phyloP scores from a whole-genome alignment of 768 basidiomycete genomes.

The Lentinula detonsa region DNA sequence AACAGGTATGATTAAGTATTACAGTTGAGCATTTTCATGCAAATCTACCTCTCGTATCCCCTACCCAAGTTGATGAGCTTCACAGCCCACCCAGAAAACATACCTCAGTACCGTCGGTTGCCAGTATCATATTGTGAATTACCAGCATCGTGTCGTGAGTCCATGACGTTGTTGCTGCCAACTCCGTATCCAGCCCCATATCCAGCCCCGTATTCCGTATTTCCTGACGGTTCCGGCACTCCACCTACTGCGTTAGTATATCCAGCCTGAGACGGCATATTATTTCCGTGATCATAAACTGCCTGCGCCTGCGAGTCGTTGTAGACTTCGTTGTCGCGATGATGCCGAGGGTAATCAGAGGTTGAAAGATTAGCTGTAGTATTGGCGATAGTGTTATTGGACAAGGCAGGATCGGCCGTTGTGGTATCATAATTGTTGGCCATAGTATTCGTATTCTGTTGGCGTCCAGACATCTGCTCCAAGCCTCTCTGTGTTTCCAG shows the following conservation, averaged over 20 bases:
- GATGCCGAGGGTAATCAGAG: neutral
- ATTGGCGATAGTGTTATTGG: neutral
- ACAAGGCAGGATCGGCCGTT: neutral
- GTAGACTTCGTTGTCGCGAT: constrained; percentile 4
- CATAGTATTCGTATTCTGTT: neutral
- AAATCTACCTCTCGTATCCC: too few relatives aligned
- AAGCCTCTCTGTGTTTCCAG: neutral
- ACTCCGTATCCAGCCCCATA: neutral
- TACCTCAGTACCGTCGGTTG: neutral
- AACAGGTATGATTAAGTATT: too few relatives aligned
- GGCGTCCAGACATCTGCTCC: neutral
- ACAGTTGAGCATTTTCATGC: too few relatives aligned
- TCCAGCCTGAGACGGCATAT: neutral
- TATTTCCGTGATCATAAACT: neutral
- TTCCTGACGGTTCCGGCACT: neutral
- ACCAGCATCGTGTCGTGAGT: neutral
- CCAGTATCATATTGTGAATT: neutral
- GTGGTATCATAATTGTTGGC: neutral
- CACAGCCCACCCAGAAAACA: too few relatives aligned
- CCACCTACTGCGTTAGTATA: neutral
- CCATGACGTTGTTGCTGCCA: neutral
- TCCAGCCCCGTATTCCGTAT: neutral
- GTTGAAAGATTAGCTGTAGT: neutral
- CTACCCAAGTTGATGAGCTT: too few relatives aligned
- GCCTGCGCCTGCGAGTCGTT: neutral